phyloP scores from a whole-genome alignment of 1,284 basidiomycete species.

The Golubevia sp. region DNA sequence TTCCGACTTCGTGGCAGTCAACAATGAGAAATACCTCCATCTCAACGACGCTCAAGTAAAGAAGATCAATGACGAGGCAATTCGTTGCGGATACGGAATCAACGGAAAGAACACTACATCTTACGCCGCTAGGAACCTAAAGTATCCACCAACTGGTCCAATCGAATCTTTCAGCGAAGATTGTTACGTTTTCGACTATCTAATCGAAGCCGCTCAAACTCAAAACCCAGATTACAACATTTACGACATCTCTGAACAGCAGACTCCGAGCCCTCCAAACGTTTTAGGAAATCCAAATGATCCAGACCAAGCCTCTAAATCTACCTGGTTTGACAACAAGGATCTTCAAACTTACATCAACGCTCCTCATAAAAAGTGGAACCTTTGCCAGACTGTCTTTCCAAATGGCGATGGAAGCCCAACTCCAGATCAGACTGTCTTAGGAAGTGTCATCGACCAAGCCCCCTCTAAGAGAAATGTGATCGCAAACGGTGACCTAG shows the following conservation, averaged over 20 bases:
- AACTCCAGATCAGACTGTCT: not conserved
- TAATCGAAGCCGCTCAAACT: not conserved
- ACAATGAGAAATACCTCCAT: not conserved
- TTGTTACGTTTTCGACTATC: slow-evolving; percentile 1
- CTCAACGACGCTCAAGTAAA: not conserved
- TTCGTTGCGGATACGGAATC: not conserved
- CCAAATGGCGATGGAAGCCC: not conserved
- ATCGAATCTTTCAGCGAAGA: slow-evolving; percentile 1
- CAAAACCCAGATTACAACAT: not conserved
- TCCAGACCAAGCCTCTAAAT: not conserved
- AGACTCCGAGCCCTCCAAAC: not conserved
- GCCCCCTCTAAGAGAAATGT: not conserved
- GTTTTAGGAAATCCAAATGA: not conserved
- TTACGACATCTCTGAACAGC: not conserved
- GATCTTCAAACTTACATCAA: not conserved
- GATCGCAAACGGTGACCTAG: slow-evolving; percentile 2
- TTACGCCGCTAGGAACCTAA: slow-evolving; percentile 3
- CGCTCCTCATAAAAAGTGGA: slow-evolving; percentile 3
- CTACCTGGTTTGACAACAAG: slow-evolving; percentile 2
- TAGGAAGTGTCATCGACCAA: not conserved
- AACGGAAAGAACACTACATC: not conserved
- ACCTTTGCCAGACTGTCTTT: not conserved
- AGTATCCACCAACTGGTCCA: slow-evolving; percentile 8
- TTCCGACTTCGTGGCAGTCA: not conserved
- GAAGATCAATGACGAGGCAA: not conserved